A percentile compares a stretch with the other conserved stretches of the same genome.
Evolutionary conservation across 768 basidiomycete genomes (phyloP).

Genomic region (Trametes cubensis): DNA sequence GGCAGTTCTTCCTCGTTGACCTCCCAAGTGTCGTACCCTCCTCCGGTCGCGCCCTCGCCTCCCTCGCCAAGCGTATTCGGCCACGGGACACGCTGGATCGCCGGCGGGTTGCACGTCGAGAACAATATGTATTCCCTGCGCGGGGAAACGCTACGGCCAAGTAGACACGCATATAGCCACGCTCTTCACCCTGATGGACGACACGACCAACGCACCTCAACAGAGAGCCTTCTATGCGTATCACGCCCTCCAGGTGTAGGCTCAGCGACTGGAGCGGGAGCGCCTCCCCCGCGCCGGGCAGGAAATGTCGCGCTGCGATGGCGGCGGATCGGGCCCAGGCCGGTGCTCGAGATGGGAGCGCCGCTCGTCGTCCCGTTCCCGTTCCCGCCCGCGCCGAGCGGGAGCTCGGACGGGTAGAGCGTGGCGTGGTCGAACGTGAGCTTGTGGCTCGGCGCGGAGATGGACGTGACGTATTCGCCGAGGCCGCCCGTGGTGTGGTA

Average conservation of each 20-base stretch:
- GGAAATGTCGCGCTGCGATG: constrained; percentile 81
- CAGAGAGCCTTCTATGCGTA: constrained; percentile 74
- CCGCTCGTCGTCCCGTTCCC: neutral
- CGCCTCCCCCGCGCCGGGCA: constrained; percentile 82
- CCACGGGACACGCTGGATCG: constrained; percentile 86
- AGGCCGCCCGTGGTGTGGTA: constrained; percentile 19
- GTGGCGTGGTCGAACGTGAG: constrained; percentile 61
- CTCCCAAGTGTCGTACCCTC: constrained; percentile 70
- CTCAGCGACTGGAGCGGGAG: constrained; percentile 66
- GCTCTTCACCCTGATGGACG: neutral
- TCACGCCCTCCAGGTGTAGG: constrained; percentile 79
- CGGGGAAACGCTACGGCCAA: constrained; percentile 64
- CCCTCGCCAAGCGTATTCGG: constrained; percentile 54
- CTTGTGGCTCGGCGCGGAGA: constrained; percentile 73
- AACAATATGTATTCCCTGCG: constrained; percentile 70
- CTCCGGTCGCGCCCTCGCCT: constrained; percentile 38
- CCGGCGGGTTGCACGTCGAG: constrained; percentile 72
- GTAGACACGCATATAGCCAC: constrained; percentile 8
- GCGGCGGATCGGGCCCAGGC: constrained; percentile 64
- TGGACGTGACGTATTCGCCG: constrained; percentile 46
- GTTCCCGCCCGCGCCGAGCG: constrained; percentile 22
- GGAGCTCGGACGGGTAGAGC: constrained; percentile 51
- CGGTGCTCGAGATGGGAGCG: constrained; percentile 20
- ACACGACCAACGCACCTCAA: constrained; percentile 53
- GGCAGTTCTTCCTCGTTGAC: constrained; percentile 65